These are phyloP conservation scores for Fusarium verticillioides DNA, from an alignment of 2,329 filamentous ascomycete species.

Conservation along the genomic window DNA sequence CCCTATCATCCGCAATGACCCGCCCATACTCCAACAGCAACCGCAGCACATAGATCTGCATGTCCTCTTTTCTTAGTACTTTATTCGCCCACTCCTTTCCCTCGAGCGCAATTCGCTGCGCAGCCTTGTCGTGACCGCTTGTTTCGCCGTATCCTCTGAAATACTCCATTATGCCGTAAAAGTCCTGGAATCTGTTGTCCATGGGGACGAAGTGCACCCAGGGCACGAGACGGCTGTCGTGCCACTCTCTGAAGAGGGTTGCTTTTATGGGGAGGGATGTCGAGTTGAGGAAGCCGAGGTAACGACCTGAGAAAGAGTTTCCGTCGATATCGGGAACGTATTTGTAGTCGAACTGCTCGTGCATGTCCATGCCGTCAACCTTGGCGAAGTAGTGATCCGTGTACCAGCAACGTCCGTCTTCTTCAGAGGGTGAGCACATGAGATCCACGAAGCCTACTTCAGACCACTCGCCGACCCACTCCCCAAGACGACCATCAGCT, in stretches of 20 bases:
- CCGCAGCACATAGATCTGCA: slow-evolving; percentile 76
- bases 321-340: slow-evolving; percentile 83
- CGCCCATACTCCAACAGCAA: slow-evolving; percentile 73
- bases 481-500: slow-evolving; percentile 55
- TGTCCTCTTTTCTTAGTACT: slow-evolving; percentile 76
- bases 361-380: slow-evolving; percentile 54
- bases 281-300: slow-evolving; percentile 74
- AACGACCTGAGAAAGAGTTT: slow-evolving; percentile 75
- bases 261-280: slow-evolving; percentile 80
- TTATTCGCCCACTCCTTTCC: slow-evolving; percentile 76
- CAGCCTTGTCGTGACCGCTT: slow-evolving; percentile 65
- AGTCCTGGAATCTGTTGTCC: slow-evolving; percentile 77
- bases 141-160: slow-evolving; percentile 70
- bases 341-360: slow-evolving; percentile 70
- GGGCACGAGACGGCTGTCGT: slow-evolving; percentile 76
- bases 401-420: slow-evolving; percentile 58
- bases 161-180: slow-evolving; percentile 79
- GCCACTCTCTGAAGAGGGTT: slow-evolving; percentile 84
- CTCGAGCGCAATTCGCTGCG: slow-evolving; percentile 71
- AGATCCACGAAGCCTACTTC: slow-evolving; percentile 66
- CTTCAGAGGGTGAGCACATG: slow-evolving; percentile 57
- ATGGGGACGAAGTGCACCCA: slow-evolving; percentile 88
- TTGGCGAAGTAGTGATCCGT: slow-evolving; percentile 59
- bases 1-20: slow-evolving; percentile 62
- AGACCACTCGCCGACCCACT: slow-evolving; percentile 62